phyloP scores from a whole-genome alignment of 2,329 filamentous ascomycete species.

The Coniochaeta sp. region DNA sequence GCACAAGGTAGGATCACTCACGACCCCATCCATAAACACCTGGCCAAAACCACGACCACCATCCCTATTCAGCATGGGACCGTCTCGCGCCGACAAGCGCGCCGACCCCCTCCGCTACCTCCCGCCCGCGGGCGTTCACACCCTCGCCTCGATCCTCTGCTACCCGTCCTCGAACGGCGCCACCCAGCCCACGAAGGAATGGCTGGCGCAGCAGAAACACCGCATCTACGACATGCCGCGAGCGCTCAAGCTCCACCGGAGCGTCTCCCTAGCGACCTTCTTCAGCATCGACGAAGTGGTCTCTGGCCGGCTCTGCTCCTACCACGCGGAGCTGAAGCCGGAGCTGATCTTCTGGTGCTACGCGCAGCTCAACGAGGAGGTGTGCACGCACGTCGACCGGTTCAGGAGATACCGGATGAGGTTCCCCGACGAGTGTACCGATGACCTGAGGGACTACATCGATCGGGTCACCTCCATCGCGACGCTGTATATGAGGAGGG shows the following conservation, averaged over 20 bases:
- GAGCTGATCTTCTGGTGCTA: slow-evolving; percentile 36
- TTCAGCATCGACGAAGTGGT: background rate
- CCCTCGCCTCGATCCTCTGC: slow-evolving; percentile 14
- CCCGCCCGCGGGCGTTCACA: slow-evolving; percentile 6
- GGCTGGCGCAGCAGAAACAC: background rate
- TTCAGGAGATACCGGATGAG: slow-evolving; percentile 17
- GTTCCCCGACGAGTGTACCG: slow-evolving; percentile 1
- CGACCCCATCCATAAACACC: too few relatives aligned
- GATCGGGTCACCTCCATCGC: slow-evolving; percentile 23
- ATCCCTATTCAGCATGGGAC: background rate
- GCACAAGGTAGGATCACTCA: background rate
- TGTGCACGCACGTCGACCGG: slow-evolving; percentile 22
- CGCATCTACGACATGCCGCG: background rate
- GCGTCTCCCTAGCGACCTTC: background rate
- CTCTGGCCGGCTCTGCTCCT: background rate
- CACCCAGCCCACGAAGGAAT: background rate
- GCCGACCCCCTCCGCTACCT: slow-evolving; percentile 6
- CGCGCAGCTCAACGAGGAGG: slow-evolving; percentile 31
- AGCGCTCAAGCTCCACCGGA: background rate
- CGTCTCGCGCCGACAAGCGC: background rate
- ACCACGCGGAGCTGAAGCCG: slow-evolving; percentile 32
- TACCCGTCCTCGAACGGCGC: background rate
- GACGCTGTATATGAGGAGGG: slow-evolving; percentile 29
- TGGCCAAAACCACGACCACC: background rate
- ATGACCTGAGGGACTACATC: slow-evolving; percentile 16